Evolutionary conservation across 345 rosid genomes (phyloP).

Genomic region (Eutrema heterophyllum): DNA sequence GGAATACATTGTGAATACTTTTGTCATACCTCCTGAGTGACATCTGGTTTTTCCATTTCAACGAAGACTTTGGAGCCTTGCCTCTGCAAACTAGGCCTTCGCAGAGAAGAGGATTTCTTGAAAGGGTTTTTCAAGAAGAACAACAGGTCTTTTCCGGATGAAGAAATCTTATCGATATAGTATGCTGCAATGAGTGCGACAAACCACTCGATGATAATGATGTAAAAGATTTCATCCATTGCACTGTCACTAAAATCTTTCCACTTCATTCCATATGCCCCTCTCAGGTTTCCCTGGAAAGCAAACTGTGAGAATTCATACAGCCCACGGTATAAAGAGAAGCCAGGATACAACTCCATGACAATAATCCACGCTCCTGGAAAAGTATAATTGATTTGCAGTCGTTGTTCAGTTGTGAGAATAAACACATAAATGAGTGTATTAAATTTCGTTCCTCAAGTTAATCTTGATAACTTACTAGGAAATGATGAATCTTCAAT

Average conservation of each 20-base stretch:
- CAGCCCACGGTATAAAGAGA: constrained; percentile 79
- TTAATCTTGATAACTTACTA: constrained; percentile 45
- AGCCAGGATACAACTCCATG: constrained; percentile 88
- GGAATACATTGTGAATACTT: not conserved
- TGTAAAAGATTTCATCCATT: constrained; percentile 61
- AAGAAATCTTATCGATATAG: constrained; percentile 53
- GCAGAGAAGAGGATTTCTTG: constrained; percentile 40
- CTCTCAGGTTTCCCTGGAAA: constrained; percentile 49
- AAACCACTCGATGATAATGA: constrained; percentile 73
- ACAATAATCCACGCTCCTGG: constrained; percentile 66
- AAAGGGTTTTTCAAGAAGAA: constrained; percentile 47
- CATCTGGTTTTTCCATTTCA: constrained; percentile 84
- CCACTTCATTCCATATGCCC: constrained; percentile 83
- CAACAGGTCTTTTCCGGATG: constrained; percentile 53
- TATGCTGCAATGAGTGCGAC: constrained; percentile 59
- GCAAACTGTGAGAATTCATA: constrained; percentile 73
- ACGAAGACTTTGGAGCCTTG: constrained; percentile 69
- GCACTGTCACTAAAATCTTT: constrained; percentile 65
- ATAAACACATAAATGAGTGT: not conserved
- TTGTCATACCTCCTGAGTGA: constrained; percentile 66
- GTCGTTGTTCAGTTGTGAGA: not conserved
- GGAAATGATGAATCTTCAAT: constrained; percentile 71
- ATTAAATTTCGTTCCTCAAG: not conserved
- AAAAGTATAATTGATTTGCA: constrained; percentile 16
- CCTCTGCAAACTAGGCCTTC: constrained; percentile 57